Evolutionary conservation across 768 basidiomycete species (phyloP).

Genomic region (Mycena olivaceomarginata): DNA sequence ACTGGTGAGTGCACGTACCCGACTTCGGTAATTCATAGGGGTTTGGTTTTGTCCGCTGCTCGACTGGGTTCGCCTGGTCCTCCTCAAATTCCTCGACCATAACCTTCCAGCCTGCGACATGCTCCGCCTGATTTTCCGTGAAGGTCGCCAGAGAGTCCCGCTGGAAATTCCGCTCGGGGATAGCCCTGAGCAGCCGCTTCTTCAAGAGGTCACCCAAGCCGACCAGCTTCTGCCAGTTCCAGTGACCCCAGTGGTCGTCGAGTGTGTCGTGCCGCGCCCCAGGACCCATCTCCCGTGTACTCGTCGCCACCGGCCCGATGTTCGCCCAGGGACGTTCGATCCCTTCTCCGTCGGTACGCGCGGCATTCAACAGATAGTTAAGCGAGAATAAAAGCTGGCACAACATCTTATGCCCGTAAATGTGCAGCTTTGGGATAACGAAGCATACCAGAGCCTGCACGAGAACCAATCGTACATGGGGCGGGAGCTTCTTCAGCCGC

Average conservation of each 20-base stretch:
- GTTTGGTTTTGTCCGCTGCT: background rate
- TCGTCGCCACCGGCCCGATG: background rate
- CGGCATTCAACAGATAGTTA: slow-evolving; percentile 49
- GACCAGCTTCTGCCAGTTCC: slow-evolving; percentile 52
- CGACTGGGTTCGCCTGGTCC: background rate
- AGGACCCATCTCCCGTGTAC: background rate
- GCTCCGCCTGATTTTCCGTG: slow-evolving; percentile 3
- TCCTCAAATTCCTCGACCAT: slow-evolving; percentile 32
- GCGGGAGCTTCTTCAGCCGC: background rate
- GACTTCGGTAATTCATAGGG: background rate
- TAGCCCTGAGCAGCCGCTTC: slow-evolving; percentile 2
- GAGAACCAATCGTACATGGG: background rate
- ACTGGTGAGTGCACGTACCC: background rate
- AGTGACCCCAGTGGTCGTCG: slow-evolving; percentile 57
- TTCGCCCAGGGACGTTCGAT: slow-evolving; percentile 48
- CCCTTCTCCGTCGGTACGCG: slow-evolving; percentile 58
- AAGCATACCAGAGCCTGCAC: background rate
- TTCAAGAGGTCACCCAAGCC: slow-evolving; percentile 46
- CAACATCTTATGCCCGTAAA: slow-evolving; percentile 38
- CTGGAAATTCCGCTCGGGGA: slow-evolving; percentile 7
- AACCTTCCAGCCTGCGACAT: background rate
- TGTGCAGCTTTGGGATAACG: slow-evolving; percentile 28
- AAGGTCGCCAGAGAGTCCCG: slow-evolving; percentile 1
- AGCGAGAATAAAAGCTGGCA: slow-evolving; percentile 50
- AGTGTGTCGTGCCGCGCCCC: background rate